Conservation (phyloP, 768 basidiomycete genomes). For the Leccinum subgranulosum region DNA sequence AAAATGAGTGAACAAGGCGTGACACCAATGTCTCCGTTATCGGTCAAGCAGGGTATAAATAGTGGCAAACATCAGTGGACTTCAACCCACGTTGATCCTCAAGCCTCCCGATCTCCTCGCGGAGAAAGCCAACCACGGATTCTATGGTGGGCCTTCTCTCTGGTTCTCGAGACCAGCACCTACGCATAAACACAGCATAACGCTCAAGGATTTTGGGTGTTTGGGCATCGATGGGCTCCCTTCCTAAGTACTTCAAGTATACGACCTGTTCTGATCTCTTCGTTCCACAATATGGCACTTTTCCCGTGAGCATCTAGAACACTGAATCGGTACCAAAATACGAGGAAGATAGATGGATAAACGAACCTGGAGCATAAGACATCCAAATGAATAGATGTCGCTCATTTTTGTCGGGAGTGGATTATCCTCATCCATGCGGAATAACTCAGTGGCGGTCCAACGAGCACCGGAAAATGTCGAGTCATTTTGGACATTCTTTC, state of each 20-base stretch:
- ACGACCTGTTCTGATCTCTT: constrained; percentile 11
- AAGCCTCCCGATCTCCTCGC: background rate
- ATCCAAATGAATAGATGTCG: constrained; percentile 15
- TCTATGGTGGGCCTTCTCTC: constrained; percentile 11
- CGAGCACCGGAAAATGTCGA: constrained; percentile 1
- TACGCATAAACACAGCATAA: constrained; percentile 3
- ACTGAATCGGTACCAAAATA: background rate
- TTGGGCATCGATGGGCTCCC: constrained; percentile 10
- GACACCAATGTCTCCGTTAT: too few relatives aligned
- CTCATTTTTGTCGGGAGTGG: constrained; percentile 9
- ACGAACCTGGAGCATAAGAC: constrained; percentile 16
- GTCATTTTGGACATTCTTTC: background rate
- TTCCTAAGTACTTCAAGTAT: constrained; percentile 12
- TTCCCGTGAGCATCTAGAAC: constrained; percentile 7
- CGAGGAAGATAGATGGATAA: background rate
- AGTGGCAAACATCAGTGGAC: too few relatives aligned
- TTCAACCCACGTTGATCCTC: background rate
- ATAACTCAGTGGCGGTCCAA: constrained; percentile 14
- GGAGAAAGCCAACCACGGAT: constrained; percentile 1
- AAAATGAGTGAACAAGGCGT: too few relatives aligned
- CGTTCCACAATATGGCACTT: constrained; percentile 7
- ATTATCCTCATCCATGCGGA: background rate
- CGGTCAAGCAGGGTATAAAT: background rate
- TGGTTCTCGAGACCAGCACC: constrained; percentile 11
- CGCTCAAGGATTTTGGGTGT: constrained; percentile 3